phyloP scores from a whole-genome alignment of 108 stramenopile species.

The Fistulifera pelliculosa region DNA sequence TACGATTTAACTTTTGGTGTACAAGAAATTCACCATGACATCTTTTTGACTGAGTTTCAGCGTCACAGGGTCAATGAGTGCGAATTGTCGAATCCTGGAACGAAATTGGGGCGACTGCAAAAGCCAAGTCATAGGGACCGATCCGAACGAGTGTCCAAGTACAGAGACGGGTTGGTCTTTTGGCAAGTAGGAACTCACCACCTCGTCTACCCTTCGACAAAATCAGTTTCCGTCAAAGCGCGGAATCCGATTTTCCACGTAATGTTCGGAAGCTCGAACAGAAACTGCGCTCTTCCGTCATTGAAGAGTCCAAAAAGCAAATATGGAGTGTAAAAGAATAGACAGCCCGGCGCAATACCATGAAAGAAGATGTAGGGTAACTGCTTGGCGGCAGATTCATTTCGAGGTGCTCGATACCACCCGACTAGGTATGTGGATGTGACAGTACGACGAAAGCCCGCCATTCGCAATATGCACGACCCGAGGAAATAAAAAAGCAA shows the following conservation, averaged over 20 bases:
- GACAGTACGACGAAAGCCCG: constrained; percentile 45
- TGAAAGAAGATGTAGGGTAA: constrained; percentile 77
- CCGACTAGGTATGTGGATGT: constrained; percentile 36
- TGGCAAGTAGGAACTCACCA: constrained; percentile 21
- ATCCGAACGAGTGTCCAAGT: constrained; percentile 84
- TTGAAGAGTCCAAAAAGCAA: constrained; percentile 27
- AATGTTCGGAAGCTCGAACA: constrained; percentile 65
- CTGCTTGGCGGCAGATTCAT: neutral
- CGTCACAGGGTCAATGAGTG: constrained; percentile 80
- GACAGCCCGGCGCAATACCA: constrained; percentile 80
- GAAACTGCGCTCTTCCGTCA: constrained; percentile 36
- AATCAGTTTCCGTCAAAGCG: constrained; percentile 43
- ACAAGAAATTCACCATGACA: constrained; percentile 77
- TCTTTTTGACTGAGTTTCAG: constrained; percentile 74
- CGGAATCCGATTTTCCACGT: constrained; percentile 34
- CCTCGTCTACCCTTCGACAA: constrained; percentile 61
- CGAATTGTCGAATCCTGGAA: constrained; percentile 30
- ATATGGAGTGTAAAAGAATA: constrained; percentile 61
- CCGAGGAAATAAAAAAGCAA: constrained; percentile 22
- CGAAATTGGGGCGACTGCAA: constrained; percentile 18
- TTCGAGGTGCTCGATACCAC: constrained; percentile 46
- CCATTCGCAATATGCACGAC: constrained; percentile 16
- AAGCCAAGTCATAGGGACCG: constrained; percentile 70
- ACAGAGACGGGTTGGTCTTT: constrained; percentile 23
- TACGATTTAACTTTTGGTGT: constrained; percentile 26